These are phyloP conservation scores for Beta corolliflora DNA, from an alignment of 179 eudicot species.

Conservation along the genomic window DNA sequence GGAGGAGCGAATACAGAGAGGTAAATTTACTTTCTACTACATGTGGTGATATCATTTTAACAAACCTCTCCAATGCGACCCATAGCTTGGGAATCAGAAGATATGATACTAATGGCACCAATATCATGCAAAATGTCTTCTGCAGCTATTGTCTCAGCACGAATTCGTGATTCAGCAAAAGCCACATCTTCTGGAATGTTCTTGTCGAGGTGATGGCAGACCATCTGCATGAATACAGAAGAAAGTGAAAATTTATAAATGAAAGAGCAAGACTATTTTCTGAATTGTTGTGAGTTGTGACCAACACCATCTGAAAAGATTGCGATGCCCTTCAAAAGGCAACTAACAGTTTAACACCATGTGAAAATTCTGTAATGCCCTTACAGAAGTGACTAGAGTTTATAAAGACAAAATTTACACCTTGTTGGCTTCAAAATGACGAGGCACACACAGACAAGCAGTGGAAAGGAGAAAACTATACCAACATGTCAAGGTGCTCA, in stretches of 20 bases:
- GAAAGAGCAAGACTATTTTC: too few relatives aligned
- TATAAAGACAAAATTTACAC: too few relatives aligned
- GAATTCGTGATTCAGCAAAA: conserved; percentile 94
- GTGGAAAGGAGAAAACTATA: conserved; percentile 27
- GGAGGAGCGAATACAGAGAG: not conserved
- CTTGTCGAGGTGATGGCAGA: conserved; percentile 97
- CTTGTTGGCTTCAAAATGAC: not conserved
- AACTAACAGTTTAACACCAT: too few relatives aligned
- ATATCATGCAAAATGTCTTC: conserved; percentile 94
- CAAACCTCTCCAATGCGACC: conserved; percentile 97
- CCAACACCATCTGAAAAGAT: too few relatives aligned
- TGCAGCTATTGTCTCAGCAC: conserved; percentile 97
- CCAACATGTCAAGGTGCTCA: conserved; percentile 99
- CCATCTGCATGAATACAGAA: conserved; percentile 63
- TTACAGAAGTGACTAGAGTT: too few relatives aligned
- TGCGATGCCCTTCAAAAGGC: too few relatives aligned
- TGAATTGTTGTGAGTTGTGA: too few relatives aligned
- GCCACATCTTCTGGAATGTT: conserved; percentile 85
- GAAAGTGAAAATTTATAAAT: not conserved
- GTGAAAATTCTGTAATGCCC: too few relatives aligned
- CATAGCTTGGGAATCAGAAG: conserved; percentile 99
- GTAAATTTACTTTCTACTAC: not conserved
- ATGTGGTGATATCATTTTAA: conserved; percentile 9
- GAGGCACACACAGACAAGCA: not conserved
- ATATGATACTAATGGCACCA: conserved; percentile 93